A percentile compares a stretch with the other conserved stretches of the same genome.
These are phyloP conservation scores for Boletus vermiculosoides DNA, from an alignment of 768 basidiomycete species.

Conservation along the genomic window DNA sequence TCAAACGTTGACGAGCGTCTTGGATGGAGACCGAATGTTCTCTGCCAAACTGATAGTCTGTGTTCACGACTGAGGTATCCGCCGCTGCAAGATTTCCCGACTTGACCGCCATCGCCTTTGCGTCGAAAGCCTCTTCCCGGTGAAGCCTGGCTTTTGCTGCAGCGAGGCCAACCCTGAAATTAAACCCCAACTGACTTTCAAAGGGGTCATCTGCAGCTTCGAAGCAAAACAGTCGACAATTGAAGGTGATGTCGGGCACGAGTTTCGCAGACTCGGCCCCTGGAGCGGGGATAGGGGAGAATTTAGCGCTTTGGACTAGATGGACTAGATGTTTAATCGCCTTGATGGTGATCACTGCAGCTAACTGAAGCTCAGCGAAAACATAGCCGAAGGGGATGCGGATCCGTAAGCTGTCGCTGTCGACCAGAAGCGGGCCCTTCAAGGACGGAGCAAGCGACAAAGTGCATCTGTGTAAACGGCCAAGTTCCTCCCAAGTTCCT, in stretches of 20 bases:
- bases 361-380: conserved; percentile 72
- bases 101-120: conserved; percentile 70
- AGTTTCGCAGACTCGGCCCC: conserved; percentile 69
- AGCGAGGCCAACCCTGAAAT: conserved; percentile 68
- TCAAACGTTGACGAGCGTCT: conserved; percentile 69
- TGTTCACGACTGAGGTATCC: conserved; percentile 38
- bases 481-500: conserved; percentile 74
- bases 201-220: conserved; percentile 86
- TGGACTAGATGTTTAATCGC: conserved; percentile 64
- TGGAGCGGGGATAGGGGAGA: conserved; percentile 58
- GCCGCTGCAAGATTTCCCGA: conserved; percentile 27
- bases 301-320: conserved; percentile 52
- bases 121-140: conserved; percentile 77
- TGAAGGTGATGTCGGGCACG: conserved; percentile 61
- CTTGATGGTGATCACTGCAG: conserved; percentile 67
- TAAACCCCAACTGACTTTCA: conserved; percentile 72
- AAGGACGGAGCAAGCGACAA: conserved; percentile 34
- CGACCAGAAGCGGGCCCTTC: conserved; percentile 45
- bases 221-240: conserved; percentile 58
- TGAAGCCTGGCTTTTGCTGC: conserved; percentile 70
- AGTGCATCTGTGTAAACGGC: conserved; percentile 55
- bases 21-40: conserved; percentile 65
- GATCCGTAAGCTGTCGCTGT: conserved; percentile 66
- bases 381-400: conserved; percentile 79
- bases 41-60: conserved; percentile 62